Evolutionary conservation across 306 rosid genomes (phyloP), one percentile per base, ranked within the genome.

Genomic region (Gastrolobium villosum): DNA sequence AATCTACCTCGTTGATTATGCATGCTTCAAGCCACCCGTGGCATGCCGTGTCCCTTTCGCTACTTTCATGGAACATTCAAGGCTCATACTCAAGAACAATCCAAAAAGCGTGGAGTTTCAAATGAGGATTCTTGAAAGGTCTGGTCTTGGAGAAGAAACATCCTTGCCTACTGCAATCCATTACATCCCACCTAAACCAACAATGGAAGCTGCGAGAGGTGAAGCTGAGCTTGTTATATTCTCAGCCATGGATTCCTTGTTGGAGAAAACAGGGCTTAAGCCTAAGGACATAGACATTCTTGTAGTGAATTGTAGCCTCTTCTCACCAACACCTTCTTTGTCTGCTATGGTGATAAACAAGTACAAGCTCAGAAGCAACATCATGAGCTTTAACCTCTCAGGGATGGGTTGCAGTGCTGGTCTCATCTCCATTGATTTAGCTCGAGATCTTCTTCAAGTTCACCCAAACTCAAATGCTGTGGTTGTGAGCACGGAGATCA

Each of bases 351-450:
- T 93, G 32, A 83, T 90, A 40, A 93, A 93, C 87, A 92, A 90
- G 74, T 92, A 92, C 83, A 92, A 89, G 74, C 86, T 92, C 2
- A 76, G 97, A 8, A 86, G 97, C 68, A 90, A 92, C 78, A 87
- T 92, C n/a, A 86, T 81, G 75, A 92, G 97, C 87, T 90, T 90
- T 66, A 92, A 92, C 48, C 84, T 92, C 34, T 92, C 97, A 0
- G 97, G 97, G 5, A 92, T 92, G 97, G 97, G 97, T 0, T 92
- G 97, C 66, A 90, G 96, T 14, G 97, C 97, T 0, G 96, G 97
- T 0, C 76, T 92, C 6, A 90, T 92, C 5, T 89, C 97, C 0
- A 86, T 92, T 7, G 96, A 92, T 39, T 66, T 92, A 26, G 97
- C 97, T 0, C 94, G 96, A 0, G 97, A 93, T 48, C 91, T 93